Percentiles rank a stretch among this genome's conserved stretches.
These are phyloP conservation scores for Yamagishiella unicocca DNA, from an alignment of 139 green algal genomes.

Conservation along the genomic window DNA sequence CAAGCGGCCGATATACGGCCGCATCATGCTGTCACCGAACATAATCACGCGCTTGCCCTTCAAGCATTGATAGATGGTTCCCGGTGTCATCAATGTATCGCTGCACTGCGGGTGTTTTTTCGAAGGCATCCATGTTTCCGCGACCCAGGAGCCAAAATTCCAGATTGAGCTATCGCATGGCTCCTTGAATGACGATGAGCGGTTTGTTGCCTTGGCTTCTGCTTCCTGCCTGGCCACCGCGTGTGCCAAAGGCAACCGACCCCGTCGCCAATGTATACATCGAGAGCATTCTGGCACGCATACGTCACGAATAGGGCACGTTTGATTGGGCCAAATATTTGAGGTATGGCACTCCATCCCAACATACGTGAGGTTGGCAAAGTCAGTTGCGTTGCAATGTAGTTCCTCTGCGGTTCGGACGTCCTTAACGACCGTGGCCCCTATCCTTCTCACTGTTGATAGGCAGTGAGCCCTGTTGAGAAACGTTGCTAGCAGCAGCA, in stretches of 20 bases:
- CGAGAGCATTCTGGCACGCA: slow-evolving; percentile 1
- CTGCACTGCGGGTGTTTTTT: slow-evolving; percentile 8
- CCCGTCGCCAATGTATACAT: neutral
- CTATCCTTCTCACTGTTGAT: too few relatives aligned
- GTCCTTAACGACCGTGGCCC: too few relatives aligned
- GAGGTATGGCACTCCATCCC: neutral
- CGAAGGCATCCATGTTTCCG: too few relatives aligned
- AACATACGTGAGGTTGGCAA: too few relatives aligned
- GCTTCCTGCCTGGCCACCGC: too few relatives aligned
- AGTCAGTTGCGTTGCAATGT: too few relatives aligned
- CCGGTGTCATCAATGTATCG: neutral
- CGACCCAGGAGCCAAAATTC: neutral
- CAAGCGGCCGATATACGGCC: neutral
- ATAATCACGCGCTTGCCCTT: neutral
- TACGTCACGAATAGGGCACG: neutral
- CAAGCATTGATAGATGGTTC: neutral
- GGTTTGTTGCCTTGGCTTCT: too few relatives aligned
- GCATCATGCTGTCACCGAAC: slow-evolving; percentile 19
- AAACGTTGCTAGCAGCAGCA: too few relatives aligned
- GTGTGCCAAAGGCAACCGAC: neutral
- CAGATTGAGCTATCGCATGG: slow-evolving; percentile 5
- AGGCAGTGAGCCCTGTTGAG: too few relatives aligned
- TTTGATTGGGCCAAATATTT: neutral
- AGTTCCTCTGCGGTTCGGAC: too few relatives aligned
- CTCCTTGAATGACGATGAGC: too few relatives aligned